These are phyloP conservation scores for Fusarium nelsonii DNA, from an alignment of 2,329 filamentous ascomycete genomes.

Conservation along the genomic window DNA sequence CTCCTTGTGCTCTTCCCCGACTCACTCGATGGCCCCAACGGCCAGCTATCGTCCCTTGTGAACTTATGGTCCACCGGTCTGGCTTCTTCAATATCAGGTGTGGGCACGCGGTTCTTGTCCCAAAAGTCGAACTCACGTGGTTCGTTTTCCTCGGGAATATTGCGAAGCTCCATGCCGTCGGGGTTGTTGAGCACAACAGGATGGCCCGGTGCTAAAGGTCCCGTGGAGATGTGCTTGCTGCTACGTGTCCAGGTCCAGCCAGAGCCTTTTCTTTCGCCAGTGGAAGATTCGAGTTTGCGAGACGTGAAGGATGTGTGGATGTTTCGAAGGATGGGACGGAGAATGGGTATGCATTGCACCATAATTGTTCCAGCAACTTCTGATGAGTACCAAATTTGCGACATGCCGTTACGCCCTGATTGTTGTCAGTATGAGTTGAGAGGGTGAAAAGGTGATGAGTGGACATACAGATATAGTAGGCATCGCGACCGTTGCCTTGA, in stretches of 20 bases:
- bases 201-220: constrained; percentile 12
- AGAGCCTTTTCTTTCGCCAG: constrained; percentile 31
- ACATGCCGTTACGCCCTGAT: constrained; percentile 47
- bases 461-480: constrained; percentile 60
- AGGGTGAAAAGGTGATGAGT: too few relatives aligned
- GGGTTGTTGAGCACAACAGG: neutral
- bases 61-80: constrained; percentile 2
- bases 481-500: constrained; percentile 59
- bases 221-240: constrained; percentile 39
- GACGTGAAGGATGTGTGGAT: constrained; percentile 46
- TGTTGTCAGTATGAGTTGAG: neutral
- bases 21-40: constrained; percentile 23
- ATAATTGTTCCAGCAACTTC: constrained; percentile 67
- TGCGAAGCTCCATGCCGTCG: constrained; percentile 37
- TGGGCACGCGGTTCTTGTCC: constrained; percentile 17
- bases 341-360: constrained; percentile 65
- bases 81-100: constrained; percentile 13
- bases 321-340: constrained; percentile 59
- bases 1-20: constrained; percentile 36
- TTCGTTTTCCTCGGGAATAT: constrained; percentile 41
- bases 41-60: constrained; percentile 37
- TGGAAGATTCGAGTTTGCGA: constrained; percentile 36
- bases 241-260: constrained; percentile 42
- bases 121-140: constrained; percentile 34
- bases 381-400: constrained; percentile 57